Evolutionary conservation across 371 early-diverging fungal genomes (phyloP).

Genomic region (Mucor velutinosus): DNA sequence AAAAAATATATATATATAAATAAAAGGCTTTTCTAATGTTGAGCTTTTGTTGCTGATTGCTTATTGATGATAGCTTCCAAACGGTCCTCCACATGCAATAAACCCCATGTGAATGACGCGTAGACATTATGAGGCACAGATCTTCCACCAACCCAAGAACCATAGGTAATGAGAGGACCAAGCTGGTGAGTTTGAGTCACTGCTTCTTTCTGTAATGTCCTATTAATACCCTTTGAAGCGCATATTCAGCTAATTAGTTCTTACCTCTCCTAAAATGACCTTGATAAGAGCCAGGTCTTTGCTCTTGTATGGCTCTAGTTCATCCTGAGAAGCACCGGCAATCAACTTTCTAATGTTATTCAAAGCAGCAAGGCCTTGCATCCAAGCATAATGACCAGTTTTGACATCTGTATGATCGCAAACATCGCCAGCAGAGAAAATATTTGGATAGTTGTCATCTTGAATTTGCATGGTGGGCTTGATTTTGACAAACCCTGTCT

Average conservation of each 20-base stretch:
- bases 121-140: constrained; percentile 38
- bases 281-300: constrained; percentile 43
- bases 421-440: constrained; percentile 72
- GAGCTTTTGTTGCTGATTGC: background rate
- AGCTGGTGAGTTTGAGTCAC: constrained; percentile 42
- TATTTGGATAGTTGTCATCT: constrained; percentile 61
- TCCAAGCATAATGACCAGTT: constrained; percentile 55
- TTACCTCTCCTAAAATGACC: constrained; percentile 39
- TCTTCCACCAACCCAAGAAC: constrained; percentile 46
- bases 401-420: constrained; percentile 51
- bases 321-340: constrained; percentile 26
- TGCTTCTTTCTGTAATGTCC: constrained; percentile 34
- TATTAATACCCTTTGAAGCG: background rate
- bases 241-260: background rate
- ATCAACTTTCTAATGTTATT: constrained; percentile 36
- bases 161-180: constrained; percentile 37
- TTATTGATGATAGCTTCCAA: background rate
- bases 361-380: constrained; percentile 39
- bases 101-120: constrained; percentile 30
- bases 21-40: background rate
- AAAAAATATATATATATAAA: no score
- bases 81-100: constrained; percentile 26
- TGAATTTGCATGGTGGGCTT: constrained; percentile 68
- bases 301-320: constrained; percentile 38
- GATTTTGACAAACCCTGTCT: constrained; percentile 55